A percentile compares a stretch with the other conserved stretches of the same genome.
Conservation (phyloP, 306 rosid genomes). For the Cicer arietinum region DNA sequence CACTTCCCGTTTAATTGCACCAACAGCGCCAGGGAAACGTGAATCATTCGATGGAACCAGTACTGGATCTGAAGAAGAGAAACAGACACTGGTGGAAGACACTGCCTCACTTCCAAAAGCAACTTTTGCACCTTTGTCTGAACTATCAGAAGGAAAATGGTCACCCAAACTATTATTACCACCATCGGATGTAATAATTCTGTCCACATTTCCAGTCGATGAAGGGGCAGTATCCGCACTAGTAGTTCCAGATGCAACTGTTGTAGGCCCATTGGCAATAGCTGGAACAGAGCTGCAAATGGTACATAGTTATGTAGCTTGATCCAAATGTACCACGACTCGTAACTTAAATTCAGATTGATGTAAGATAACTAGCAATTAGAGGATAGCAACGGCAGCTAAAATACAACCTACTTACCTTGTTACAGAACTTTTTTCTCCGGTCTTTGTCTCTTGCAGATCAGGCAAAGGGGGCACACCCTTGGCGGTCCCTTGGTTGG, state of each 20-base stretch:
- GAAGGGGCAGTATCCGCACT: conserved; percentile 48
- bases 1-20: conserved; percentile 69
- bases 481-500: conserved; percentile 66
- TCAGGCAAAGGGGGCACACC: conserved; percentile 49
- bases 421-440: conserved; percentile 58
- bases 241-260: conserved; percentile 57
- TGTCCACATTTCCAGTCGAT: conserved; percentile 53
- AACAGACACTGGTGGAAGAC: conserved; percentile 56
- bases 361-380: conserved; percentile 24
- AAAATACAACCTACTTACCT: conserved; percentile 48
- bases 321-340: conserved; percentile 22
- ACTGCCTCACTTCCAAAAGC: conserved; percentile 51
- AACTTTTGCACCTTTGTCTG: conserved; percentile 50
- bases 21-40: conserved; percentile 63
- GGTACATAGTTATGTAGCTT: conserved; percentile 39
- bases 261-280: conserved; percentile 61
- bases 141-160: conserved; percentile 48
- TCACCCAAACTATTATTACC: conserved; percentile 49
- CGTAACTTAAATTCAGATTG: conserved; percentile 15
- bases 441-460: conserved; percentile 61
- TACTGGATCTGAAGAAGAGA: conserved; percentile 71
- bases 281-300: conserved; percentile 67
- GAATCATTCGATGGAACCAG: conserved; percentile 69
- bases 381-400: conserved; percentile 5
- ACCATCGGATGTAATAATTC: conserved; percentile 51